Base-by-base conservation (phyloP, 352 stramenopile genomes). In the Phytophthora vignae region DNA sequence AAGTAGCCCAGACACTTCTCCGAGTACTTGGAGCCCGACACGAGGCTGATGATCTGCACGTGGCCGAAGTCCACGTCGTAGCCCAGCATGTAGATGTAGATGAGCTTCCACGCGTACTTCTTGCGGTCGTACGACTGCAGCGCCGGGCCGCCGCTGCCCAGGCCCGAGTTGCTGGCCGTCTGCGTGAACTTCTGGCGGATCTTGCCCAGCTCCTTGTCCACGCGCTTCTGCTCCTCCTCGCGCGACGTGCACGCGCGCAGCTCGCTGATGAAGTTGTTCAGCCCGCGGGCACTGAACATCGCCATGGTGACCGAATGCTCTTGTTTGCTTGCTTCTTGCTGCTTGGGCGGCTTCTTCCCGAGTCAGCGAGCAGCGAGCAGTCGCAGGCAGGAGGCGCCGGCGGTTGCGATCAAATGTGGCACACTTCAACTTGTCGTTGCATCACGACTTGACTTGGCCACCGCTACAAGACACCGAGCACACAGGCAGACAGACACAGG, bases 1-100 rank as follows among this genome's bases (percentile, higher is more conserved):
- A 99, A 86, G 76, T 99, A 99, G 12, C 98, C 98, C 40, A 99
- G 95, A 69, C 88, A 93, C 68, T 98, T 98, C 63, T 98, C 92
- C 53, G 88, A 95, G 77, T 98, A 98, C 75, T 99, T 99, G 33
- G 88, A 79, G 21, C 93, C 97, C 15, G 88, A 90, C 21, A 99
- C 96, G 52, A 99, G 83, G 38, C 96, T 97, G 66, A 99, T 95
- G 36, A 99, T 85, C 84, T 99, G 97, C 78, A 99, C 96, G 77
- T 99, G 97, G 33, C 98, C 98, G 90, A 99, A 99, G 78, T 99
- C 96, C 59, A 99, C 97, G 81, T 99, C 97, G 79, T 99, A 99
- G 63, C 98, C 98, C 54, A 99, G 81, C 83, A 99, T 98, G 81
- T 98, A 98, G 80, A 99, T 99, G 84, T 99, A 99, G 27, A 99